Evolutionary conservation across 805 yeast genomes (phyloP).

Genomic region (Saccharomycopsis schoenii): DNA sequence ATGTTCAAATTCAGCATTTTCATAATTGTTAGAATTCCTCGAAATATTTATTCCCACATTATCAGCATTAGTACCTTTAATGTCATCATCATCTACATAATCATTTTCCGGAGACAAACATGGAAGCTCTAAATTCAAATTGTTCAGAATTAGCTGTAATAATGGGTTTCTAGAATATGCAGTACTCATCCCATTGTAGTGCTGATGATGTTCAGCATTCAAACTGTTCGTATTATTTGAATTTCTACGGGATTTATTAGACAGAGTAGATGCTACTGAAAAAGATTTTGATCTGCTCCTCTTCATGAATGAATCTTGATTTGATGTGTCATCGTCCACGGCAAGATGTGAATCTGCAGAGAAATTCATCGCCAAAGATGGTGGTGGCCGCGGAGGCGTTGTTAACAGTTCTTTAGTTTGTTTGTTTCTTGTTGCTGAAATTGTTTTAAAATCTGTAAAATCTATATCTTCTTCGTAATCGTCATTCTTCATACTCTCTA

Average conservation of each 20-base stretch:
- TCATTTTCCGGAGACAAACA: background rate
- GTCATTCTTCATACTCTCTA: constrained; percentile 5
- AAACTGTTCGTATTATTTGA: background rate
- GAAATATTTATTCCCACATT: constrained; percentile 23
- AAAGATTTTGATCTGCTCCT: constrained; percentile 10
- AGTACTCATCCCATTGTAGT: background rate
- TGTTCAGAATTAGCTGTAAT: background rate
- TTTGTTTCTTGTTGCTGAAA: background rate
- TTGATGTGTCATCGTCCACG: background rate
- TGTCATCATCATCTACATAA: constrained; percentile 13
- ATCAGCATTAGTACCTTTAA: constrained; percentile 21
- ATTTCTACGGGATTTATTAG: background rate
- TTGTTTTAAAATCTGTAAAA: constrained; percentile 25
- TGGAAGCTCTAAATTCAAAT: constrained; percentile 11
- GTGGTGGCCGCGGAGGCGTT: background rate
- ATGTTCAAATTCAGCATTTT: constrained; percentile 17
- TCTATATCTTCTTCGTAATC: constrained; percentile 31
- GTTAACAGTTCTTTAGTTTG: background rate
- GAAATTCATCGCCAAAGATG: background rate
- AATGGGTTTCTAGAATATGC: constrained; percentile 4
- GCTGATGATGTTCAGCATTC: background rate
- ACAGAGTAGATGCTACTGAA: constrained; percentile 6
- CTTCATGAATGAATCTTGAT: background rate
- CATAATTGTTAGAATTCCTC: constrained; percentile 20
- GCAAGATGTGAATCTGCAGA: background rate